Evolutionary conservation across 345 rosid species (phyloP).

Genomic region (Syzygium oleosum): DNA sequence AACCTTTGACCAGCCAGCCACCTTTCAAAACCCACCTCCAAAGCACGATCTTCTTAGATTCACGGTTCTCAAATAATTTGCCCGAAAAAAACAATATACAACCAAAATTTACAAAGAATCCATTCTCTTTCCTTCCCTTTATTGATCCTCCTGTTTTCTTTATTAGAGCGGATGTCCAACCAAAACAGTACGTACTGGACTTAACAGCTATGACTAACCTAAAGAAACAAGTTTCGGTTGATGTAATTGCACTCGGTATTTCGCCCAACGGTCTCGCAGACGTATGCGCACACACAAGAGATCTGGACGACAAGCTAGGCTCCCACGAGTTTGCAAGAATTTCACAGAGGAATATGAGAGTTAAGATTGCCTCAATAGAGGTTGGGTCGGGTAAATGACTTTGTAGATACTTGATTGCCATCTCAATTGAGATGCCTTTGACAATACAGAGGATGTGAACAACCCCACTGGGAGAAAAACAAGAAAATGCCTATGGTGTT

Average conservation of each 20-base stretch:
- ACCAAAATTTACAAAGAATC: background rate
- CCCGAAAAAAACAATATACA: background rate
- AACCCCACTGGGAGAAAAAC: background rate
- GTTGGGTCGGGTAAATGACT: background rate
- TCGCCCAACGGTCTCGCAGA: background rate
- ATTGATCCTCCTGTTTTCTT: background rate
- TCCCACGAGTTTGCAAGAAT: background rate
- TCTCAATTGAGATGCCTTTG: background rate
- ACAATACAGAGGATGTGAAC: background rate
- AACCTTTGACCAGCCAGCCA: background rate
- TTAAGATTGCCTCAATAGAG: background rate
- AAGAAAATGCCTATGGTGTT: background rate
- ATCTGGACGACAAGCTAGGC: background rate
- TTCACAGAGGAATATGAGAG: background rate
- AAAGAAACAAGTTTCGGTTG: background rate
- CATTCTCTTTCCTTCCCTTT: background rate
- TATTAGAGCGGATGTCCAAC: background rate
- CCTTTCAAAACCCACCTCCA: background rate
- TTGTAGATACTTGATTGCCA: background rate
- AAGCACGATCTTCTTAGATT: background rate
- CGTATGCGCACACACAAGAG: background rate
- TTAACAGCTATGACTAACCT: background rate
- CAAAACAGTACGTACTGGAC: background rate
- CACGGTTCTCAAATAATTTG: background rate
- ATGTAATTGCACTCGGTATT: background rate